Conservation (phyloP, 768 basidiomycete genomes). For the Agaricus bisporus region DNA sequence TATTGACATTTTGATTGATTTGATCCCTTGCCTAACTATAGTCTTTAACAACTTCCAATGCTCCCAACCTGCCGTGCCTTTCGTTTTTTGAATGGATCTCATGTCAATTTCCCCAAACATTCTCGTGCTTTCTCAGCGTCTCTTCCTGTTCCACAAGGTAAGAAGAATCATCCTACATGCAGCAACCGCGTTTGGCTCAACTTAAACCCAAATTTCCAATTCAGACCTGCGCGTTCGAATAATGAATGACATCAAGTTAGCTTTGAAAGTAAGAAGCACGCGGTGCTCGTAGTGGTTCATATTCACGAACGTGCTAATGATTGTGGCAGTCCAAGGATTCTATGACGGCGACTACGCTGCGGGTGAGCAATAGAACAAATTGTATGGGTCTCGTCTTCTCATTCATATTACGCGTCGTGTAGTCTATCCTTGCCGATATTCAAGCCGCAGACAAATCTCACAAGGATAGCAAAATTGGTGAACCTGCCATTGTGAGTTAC, state of each 20-base stretch:
- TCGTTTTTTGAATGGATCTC: background rate
- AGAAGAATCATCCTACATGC: background rate
- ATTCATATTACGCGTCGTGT: background rate
- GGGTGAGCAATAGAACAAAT: background rate
- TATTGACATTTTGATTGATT: background rate
- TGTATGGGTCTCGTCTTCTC: background rate
- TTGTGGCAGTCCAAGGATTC: slow-evolving; percentile 1
- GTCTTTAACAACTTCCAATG: background rate
- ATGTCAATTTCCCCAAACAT: background rate
- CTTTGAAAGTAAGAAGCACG: slow-evolving; percentile 52
- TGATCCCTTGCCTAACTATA: background rate
- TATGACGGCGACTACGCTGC: background rate
- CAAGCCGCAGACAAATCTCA: slow-evolving; percentile 59
- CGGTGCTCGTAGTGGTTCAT: background rate
- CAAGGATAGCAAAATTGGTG: slow-evolving; percentile 30
- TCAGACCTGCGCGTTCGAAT: slow-evolving; percentile 51
- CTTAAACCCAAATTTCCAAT: background rate
- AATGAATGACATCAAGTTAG: slow-evolving; percentile 47
- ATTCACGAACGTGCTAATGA: background rate
- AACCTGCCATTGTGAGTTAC: slow-evolving; percentile 38
- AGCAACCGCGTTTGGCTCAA: background rate
- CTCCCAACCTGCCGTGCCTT: background rate
- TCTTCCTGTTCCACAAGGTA: background rate
- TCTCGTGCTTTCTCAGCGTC: background rate
- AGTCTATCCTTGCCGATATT: slow-evolving; percentile 69